phyloP scores from a whole-genome alignment of 768 basidiomycete species.

The Pleurotus pulmonarius region DNA sequence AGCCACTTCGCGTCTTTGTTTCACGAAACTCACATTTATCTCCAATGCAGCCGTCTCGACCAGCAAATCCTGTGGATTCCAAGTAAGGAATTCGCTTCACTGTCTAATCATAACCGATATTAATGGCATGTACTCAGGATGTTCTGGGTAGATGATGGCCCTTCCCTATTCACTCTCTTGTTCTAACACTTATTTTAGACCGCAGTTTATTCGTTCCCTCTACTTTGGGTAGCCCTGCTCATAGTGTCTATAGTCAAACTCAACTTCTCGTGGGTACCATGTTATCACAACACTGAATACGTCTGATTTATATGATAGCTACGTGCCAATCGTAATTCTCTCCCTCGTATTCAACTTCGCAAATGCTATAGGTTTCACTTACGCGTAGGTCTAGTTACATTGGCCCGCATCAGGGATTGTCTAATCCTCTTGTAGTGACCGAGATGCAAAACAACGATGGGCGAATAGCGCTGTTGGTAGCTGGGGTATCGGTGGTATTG shows the following conservation, averaged over 20 bases:
- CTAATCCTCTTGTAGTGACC: constrained; percentile 48
- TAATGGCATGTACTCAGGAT: constrained; percentile 47
- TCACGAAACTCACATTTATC: constrained; percentile 7
- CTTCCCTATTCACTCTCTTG: constrained; percentile 1
- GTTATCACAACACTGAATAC: constrained; percentile 5
- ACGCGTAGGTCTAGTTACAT: constrained; percentile 56
- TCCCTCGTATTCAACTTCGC: constrained; percentile 96
- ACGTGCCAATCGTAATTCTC: constrained; percentile 90
- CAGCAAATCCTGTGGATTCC: constrained; percentile 84
- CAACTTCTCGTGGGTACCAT: constrained; percentile 68
- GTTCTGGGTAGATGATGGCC: constrained; percentile 71
- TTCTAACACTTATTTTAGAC: constrained; percentile 39
- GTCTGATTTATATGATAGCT: constrained; percentile 41
- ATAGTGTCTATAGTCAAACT: constrained; percentile 89
- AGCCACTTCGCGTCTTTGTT: not conserved
- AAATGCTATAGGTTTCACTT: constrained; percentile 96
- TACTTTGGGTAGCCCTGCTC: constrained; percentile 82
- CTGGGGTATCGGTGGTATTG: constrained; percentile 74
- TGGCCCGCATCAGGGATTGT: constrained; percentile 10
- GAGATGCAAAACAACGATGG: constrained; percentile 93
- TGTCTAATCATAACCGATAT: constrained; percentile 9
- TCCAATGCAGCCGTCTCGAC: constrained; percentile 68
- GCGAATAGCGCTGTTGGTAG: constrained; percentile 72
- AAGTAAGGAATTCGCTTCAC: constrained; percentile 46
- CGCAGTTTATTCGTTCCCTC: constrained; percentile 86